Conservation (phyloP, 148 eudicot genomes). For the Spergularia bocconei region DNA sequence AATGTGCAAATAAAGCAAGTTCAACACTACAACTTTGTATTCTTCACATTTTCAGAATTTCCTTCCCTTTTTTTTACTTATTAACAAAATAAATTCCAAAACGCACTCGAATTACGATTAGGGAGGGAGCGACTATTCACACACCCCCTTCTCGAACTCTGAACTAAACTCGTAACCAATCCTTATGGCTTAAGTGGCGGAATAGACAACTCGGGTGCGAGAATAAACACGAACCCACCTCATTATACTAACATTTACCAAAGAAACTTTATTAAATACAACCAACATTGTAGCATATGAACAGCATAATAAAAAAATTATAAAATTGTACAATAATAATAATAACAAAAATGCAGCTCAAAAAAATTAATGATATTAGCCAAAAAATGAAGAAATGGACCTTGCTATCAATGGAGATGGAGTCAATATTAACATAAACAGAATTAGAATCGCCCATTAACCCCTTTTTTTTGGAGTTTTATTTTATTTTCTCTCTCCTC, state of each 20-base stretch:
- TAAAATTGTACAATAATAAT: background rate
- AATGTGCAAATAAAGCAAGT: background rate
- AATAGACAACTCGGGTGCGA: no score
- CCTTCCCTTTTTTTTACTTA: background rate
- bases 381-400: constrained; percentile 28
- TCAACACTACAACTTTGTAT: background rate
- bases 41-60: background rate
- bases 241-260: no score
- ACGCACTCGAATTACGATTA: background rate
- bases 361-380: background rate
- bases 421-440: constrained; percentile 59
- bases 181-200: no score
- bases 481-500: background rate
- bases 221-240: no score
- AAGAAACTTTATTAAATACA: background rate
- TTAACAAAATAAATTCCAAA: background rate
- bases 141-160: background rate
- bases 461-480: no score
- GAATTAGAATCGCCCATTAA: constrained; percentile 65
- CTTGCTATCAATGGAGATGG: constrained; percentile 56
- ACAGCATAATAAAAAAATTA: background rate
- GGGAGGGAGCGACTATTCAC: background rate
- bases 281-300: background rate
- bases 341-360: constrained; percentile 1
- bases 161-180: no score